Evolutionary conservation across 2,329 filamentous ascomycete species (phyloP), one percentile per base, ranked within the genome.

Genomic region (Fusarium newnesense): DNA sequence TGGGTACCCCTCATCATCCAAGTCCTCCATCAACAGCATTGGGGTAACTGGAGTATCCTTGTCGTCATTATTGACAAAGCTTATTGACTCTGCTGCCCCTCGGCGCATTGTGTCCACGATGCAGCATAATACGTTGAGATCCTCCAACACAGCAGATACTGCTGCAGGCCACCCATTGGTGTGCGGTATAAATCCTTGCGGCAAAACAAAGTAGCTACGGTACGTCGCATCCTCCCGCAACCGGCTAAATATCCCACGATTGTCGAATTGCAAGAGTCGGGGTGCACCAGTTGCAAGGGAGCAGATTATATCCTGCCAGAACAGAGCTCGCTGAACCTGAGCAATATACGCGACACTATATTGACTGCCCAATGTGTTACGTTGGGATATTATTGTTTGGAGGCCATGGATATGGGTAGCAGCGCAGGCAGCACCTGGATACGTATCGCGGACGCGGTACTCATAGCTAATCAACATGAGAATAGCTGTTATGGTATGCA

Each of bases 251-350:
- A 4, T n/a, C 3, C 36, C 36, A 4, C 6, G 5, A 4, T 42
- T 37, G 3, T 61, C 36, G 1, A 67, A 32, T 0, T 21, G 40
- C 0, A 67, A 24, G 0, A 67, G 40, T 7, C 63, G 44, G 3
- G 46, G 63, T 1, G 24, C 36, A 10, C 64, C 40, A 9, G 53
- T 67, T 21, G 53, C 46, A 9, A 67, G 36, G 3, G 64, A 67
- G 36, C 46, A 53, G 3, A 61, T 47, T 18, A 67, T 67, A 9
- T 67, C 64, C 24, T 67, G 64, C 64, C 64, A 67, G 1, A 42
- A 43, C 16, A 67, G 46, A 7, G 64, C 64, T 7, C 64, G 53
- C 18, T 67, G 53, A 4, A 67, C 37, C 15, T 34, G 30, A 9
- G 39, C 16, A 9, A 53, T 9, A 3, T 13, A 21, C 7, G 8